Evolutionary conservation across 129 eudicot species (phyloP).

Genomic region (Glebionis coronaria): DNA sequence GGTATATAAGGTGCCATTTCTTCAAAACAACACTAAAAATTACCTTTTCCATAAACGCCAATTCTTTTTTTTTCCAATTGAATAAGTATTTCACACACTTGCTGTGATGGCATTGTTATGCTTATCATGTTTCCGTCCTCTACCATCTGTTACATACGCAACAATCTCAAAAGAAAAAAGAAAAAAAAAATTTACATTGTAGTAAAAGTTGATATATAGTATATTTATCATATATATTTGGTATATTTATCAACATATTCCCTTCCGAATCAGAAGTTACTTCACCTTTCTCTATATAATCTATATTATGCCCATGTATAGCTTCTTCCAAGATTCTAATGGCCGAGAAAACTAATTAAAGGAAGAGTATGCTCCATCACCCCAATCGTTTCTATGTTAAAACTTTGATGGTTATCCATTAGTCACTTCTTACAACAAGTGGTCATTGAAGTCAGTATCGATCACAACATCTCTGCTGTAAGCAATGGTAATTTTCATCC

Average conservation of each 20-base stretch:
- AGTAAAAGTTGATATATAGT: too few relatives aligned
- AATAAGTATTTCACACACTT: conserved; percentile 50
- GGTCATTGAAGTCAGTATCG: conserved; percentile 45
- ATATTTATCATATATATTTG: too few relatives aligned
- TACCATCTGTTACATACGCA: conserved; percentile 40
- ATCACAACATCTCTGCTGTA: conserved; percentile 54
- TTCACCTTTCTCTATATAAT: conserved; percentile 34
- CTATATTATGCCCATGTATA: not conserved
- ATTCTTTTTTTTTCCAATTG: conserved; percentile 55
- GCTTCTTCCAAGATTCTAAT: conserved; percentile 66
- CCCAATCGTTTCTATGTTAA: conserved; percentile 33
- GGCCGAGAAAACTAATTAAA: conserved; percentile 50
- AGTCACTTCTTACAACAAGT: conserved; percentile 63
- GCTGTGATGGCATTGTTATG: conserved; percentile 36
- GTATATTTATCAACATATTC: conserved; percentile 70
- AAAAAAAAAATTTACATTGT: too few relatives aligned
- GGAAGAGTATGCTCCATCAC: conserved; percentile 67
- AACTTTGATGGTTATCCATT: conserved; percentile 57
- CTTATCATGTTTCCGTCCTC: conserved; percentile 39
- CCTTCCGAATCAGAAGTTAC: conserved; percentile 38
- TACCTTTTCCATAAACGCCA: conserved; percentile 64
- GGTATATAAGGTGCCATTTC: conserved; percentile 97
- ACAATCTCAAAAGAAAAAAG: too few relatives aligned
- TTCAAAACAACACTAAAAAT: conserved; percentile 50
- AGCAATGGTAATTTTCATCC: too few relatives aligned